Percentiles rank a stretch among this genome's conserved stretches.
phyloP scores from a whole-genome alignment of 805 yeast genomes.

The Blastobotrys muscicola region DNA sequence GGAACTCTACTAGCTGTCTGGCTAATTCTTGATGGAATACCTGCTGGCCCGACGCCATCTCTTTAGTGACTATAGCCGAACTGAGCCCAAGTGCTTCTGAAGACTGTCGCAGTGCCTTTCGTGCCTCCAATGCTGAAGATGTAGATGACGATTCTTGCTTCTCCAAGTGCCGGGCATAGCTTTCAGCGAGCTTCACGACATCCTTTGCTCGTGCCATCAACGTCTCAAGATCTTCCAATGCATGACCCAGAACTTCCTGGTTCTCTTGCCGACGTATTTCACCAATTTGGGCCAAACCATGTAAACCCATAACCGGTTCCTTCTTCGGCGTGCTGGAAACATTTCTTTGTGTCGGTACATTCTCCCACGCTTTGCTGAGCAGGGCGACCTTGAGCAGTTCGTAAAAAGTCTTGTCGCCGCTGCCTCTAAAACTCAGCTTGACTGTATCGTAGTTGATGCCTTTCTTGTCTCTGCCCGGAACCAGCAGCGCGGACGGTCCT shows the following conservation, averaged over 20 bases:
- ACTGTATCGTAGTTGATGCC: conserved; percentile 21
- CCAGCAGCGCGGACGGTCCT: conserved; percentile 12
- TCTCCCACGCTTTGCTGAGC: conserved; percentile 44
- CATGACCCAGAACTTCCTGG: conserved; percentile 51
- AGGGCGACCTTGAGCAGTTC: conserved; percentile 37
- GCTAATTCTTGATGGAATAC: conserved; percentile 49
- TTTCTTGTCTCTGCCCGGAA: conserved; percentile 2
- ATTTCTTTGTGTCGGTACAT: background rate
- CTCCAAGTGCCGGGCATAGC: conserved; percentile 25
- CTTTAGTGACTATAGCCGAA: conserved; percentile 27
- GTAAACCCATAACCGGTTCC: conserved; percentile 44
- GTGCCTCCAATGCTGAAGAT: conserved; percentile 21
- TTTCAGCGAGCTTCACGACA: conserved; percentile 45
- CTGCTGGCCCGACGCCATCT: conserved; percentile 27
- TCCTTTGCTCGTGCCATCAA: conserved; percentile 73
- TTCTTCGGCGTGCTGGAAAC: background rate
- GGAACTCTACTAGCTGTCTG: conserved; percentile 68
- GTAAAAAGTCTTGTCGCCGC: conserved; percentile 51
- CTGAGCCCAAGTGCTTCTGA: conserved; percentile 26
- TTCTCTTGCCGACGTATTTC: conserved; percentile 47
- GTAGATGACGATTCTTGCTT: conserved; percentile 9
- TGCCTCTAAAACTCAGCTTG: conserved; percentile 66
- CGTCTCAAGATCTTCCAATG: conserved; percentile 68
- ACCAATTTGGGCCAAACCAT: conserved; percentile 52
- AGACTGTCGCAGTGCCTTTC: conserved; percentile 28